Evolutionary conservation across 495 filamentous ascomycete species (phyloP).

Genomic region (Penicillium coffeae): DNA sequence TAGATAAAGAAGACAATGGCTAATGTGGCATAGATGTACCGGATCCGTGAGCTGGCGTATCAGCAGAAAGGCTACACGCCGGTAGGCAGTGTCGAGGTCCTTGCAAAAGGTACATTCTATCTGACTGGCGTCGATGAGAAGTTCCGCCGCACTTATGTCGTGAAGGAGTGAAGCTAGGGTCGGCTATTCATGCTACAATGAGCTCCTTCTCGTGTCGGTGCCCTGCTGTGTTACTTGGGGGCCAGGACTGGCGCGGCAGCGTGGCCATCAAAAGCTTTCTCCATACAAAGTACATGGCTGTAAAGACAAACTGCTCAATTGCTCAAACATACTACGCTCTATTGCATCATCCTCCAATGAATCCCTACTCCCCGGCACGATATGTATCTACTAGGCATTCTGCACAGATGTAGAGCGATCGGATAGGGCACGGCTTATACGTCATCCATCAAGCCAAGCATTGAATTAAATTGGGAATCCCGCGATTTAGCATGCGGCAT

Average conservation of each 20-base stretch:
- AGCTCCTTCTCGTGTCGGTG: not conserved
- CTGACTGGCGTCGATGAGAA: constrained; percentile 72
- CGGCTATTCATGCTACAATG: no score
- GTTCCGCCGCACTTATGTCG: constrained; percentile 71
- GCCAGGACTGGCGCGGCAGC: not conserved
- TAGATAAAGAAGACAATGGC: no score
- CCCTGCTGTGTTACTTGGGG: not conserved
- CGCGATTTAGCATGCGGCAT: constrained; percentile 18
- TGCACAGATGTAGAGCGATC: not conserved
- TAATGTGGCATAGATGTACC: constrained; percentile 63
- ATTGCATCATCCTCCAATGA: no score
- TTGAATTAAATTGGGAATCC: constrained; percentile 19
- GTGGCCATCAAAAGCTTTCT: not conserved
- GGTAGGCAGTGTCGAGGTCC: constrained; percentile 58
- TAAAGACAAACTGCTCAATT: no score
- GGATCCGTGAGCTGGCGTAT: constrained; percentile 76
- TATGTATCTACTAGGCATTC: no score
- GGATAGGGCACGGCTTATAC: constrained; percentile 1
- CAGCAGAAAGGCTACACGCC: constrained; percentile 74
- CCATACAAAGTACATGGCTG: not conserved
- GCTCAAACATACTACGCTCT: no score
- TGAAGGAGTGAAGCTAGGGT: constrained; percentile 70
- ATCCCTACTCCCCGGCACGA: no score
- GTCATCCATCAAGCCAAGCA: constrained; percentile 16
- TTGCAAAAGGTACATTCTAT: constrained; percentile 71